Percentiles rank a stretch among this genome's conserved stretches.
phyloP scores from a whole-genome alignment of 176 grass and related monocot species.

The Aegilops sharonensis region DNA sequence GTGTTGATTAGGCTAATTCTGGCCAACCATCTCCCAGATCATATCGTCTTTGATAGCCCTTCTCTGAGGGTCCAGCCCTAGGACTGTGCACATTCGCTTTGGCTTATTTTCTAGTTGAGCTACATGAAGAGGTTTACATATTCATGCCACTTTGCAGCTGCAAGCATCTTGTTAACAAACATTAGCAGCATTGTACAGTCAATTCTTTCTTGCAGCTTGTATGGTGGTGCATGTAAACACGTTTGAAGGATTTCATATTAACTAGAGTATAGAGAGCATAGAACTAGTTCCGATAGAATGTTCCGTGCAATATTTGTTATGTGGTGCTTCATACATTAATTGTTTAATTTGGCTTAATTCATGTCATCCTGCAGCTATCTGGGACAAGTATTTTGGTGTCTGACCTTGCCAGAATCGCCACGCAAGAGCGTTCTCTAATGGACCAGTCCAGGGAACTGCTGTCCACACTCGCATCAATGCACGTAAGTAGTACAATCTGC shows the following conservation, averaged over 20 bases:
- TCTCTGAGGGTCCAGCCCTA: not conserved
- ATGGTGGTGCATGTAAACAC: not conserved
- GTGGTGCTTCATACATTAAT: not conserved
- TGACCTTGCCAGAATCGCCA: constrained; percentile 73
- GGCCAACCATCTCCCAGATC: not conserved
- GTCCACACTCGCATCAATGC: constrained; percentile 71
- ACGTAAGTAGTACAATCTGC: constrained; percentile 51
- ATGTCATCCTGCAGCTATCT: constrained; percentile 54
- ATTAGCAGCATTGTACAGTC: not conserved
- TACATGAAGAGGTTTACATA: not conserved
- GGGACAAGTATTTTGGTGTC: constrained; percentile 78
- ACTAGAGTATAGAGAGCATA: not conserved
- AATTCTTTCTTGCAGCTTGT: not conserved
- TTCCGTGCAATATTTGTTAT: not conserved
- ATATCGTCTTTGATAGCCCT: constrained; percentile 4
- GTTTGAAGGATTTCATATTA: not conserved
- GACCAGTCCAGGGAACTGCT: constrained; percentile 88
- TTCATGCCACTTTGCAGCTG: not conserved
- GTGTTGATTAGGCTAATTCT: not conserved
- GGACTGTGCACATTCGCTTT: not conserved
- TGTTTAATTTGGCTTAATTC: constrained; percentile 16
- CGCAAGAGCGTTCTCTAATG: constrained; percentile 63
- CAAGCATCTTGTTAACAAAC: not conserved
- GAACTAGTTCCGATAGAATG: not conserved
- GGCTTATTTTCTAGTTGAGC: not conserved